These are phyloP conservation scores for Pisolithus microcarpus DNA, from an alignment of 768 basidiomycete species.

Conservation along the genomic window DNA sequence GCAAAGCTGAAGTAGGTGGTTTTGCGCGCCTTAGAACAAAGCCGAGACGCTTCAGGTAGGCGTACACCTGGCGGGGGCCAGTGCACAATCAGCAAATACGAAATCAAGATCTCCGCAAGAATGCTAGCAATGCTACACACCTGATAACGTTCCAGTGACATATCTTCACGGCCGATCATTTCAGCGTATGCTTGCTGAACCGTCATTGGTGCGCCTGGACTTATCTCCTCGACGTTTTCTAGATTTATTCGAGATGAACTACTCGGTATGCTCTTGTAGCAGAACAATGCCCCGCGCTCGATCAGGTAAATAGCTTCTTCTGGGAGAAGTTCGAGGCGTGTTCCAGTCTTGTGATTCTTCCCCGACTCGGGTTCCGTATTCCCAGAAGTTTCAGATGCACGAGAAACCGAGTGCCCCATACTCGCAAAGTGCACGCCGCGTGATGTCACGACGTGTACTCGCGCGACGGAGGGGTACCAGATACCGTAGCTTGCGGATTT, in stretches of 20 bases:
- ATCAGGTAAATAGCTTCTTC: constrained; percentile 94
- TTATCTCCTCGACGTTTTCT: constrained; percentile 26
- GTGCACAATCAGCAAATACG: not conserved
- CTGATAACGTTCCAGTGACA: constrained; percentile 86
- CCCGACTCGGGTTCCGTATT: constrained; percentile 14
- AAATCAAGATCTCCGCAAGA: not conserved
- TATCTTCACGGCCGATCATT: constrained; percentile 71
- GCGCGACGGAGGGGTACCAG: constrained; percentile 62
- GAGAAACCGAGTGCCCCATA: constrained; percentile 74
- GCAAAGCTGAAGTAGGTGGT: constrained; percentile 50
- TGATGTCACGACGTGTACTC: constrained; percentile 61
- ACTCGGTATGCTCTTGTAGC: constrained; percentile 53
- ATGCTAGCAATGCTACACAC: constrained; percentile 33
- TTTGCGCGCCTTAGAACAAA: constrained; percentile 79
- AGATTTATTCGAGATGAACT: constrained; percentile 12
- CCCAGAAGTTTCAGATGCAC: constrained; percentile 28
- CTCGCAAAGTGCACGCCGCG: constrained; percentile 79
- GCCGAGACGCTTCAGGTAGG: constrained; percentile 87
- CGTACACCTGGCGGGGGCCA: constrained; percentile 66
- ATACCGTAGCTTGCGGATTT: constrained; percentile 75
- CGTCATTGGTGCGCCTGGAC: constrained; percentile 71
- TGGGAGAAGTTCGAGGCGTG: constrained; percentile 78
- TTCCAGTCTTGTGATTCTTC: constrained; percentile 38
- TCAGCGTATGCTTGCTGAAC: constrained; percentile 86
- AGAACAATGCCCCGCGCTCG: constrained; percentile 83